Percentiles rank a stretch among this genome's conserved stretches.
phyloP scores from a whole-genome alignment of 148 eudicot genomes.

The Rheum nobile region DNA sequence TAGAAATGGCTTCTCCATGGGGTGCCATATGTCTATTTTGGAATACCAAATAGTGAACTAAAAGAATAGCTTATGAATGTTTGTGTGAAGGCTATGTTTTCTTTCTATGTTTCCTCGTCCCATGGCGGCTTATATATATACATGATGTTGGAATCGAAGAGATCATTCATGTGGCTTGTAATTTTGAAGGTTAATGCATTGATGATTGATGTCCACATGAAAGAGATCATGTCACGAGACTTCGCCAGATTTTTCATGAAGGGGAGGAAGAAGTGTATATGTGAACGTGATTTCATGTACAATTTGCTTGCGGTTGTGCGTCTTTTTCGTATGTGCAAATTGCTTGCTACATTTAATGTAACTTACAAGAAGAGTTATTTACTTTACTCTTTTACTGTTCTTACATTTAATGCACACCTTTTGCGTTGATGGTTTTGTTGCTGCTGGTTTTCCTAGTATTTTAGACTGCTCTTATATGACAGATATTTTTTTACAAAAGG shows the following conservation, averaged over 20 bases:
- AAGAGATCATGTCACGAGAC: background rate
- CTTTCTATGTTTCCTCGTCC: background rate
- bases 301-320: background rate
- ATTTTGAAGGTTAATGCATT: background rate
- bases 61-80: background rate
- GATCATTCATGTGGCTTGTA: background rate
- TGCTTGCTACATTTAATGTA: background rate
- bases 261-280: background rate
- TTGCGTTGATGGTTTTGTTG: background rate
- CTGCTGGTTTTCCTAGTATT: background rate
- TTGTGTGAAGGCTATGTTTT: background rate
- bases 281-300: background rate
- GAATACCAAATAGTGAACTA: background rate
- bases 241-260: background rate
- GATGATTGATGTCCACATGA: background rate
- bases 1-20: constrained; percentile 35
- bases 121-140: background rate
- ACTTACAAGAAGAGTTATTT: background rate
- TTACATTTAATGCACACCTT: background rate
- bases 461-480: background rate
- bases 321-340: background rate
- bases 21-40: constrained; percentile 49
- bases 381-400: background rate
- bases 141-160: background rate
- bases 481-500: too few relatives aligned